Conservation (phyloP, 2,329 filamentous ascomycete genomes). For the Fusarium nurragi region DNA sequence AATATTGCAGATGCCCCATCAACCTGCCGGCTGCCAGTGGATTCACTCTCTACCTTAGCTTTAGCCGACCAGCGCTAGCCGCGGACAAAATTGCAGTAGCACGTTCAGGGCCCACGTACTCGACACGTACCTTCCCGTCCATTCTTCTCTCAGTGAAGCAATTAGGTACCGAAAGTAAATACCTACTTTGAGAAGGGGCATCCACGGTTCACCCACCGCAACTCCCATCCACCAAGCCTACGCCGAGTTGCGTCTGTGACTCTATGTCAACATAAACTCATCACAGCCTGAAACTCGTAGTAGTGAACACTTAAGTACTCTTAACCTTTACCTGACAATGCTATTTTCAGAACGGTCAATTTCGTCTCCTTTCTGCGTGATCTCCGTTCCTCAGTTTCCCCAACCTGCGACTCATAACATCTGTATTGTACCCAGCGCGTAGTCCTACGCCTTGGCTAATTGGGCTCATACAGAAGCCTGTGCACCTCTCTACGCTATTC, state of each 20-base stretch:
- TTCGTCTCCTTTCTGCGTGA: slow-evolving; percentile 4
- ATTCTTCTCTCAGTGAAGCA: background rate
- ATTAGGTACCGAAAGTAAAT: background rate
- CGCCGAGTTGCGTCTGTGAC: background rate
- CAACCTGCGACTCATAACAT: background rate
- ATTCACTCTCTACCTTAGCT: slow-evolving; percentile 24
- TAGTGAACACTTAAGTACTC: background rate
- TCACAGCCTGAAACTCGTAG: background rate
- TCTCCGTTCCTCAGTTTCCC: slow-evolving; percentile 11
- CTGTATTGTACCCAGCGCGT: slow-evolving; percentile 14
- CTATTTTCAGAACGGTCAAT: background rate
- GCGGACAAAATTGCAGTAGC: slow-evolving; percentile 38
- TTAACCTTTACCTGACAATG: background rate
- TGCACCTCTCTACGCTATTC: slow-evolving; percentile 23
- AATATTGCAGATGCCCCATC: slow-evolving; percentile 45
- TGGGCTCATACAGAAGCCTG: slow-evolving; percentile 20
- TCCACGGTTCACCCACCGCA: background rate
- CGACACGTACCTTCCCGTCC: slow-evolving; percentile 31
- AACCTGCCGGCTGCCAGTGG: slow-evolving; percentile 36
- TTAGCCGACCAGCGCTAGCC: slow-evolving; percentile 35
- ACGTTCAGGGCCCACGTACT: slow-evolving; percentile 34
- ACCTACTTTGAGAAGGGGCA: background rate
- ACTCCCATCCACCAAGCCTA: no score
- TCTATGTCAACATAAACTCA: background rate
- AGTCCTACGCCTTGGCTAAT: slow-evolving; percentile 28